Base-by-base conservation (phyloP, 2,329 filamentous ascomycete species). In the Fonsecaea pugnacius region DNA sequence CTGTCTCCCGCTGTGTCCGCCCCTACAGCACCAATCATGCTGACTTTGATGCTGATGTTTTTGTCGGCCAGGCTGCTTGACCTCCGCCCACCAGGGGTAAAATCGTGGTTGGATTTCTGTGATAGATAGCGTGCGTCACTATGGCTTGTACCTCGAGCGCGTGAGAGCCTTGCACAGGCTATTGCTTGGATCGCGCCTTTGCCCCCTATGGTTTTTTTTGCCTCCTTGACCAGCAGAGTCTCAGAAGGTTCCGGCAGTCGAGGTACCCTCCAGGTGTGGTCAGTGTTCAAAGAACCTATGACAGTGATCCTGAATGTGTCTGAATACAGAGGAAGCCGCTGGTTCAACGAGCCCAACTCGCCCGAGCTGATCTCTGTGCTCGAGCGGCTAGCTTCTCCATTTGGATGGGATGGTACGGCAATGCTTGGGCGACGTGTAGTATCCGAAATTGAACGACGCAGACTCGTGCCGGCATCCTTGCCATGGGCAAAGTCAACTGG, bases 1-100 rank as follows among this genome's bases (percentile, higher is more conserved):
- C 21, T 24, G 3, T 36, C 9, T 56, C 32, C 53, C 12, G 53
- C 53, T 12, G 2, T 4, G 21, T 56, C 53, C 12, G 6, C 9
- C 27, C 53, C 53, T 6, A 56, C 53, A 14, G 4, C 53, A 21
- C 30, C 53, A 38, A 56, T 14, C 33, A 56, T 56, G 12, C 33
- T 56, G 27, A 56, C 53, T 21, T 56, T 36, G 30, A 56, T 56
- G 33, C n/a, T 10, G 21, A 36, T n/a, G 5, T 35, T 27, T 16
- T 35, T 35, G 30, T 7, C 10, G 14, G 10, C 33, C 21, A 10
- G 18, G 21, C 16, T 43, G 18, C 14, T 43, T 1, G 16, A 5
- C 2, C 38, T 43, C 12, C 38, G n/a, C 2, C 16, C 38, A 43
- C 16, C 4, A 18, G 38, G 35, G 9, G 35, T 12, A 12, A 6